A percentile compares a stretch with the other conserved stretches of the same genome.
Evolutionary conservation across 2,329 filamentous ascomycete genomes (phyloP).

Genomic region (Pyrenophora teres): DNA sequence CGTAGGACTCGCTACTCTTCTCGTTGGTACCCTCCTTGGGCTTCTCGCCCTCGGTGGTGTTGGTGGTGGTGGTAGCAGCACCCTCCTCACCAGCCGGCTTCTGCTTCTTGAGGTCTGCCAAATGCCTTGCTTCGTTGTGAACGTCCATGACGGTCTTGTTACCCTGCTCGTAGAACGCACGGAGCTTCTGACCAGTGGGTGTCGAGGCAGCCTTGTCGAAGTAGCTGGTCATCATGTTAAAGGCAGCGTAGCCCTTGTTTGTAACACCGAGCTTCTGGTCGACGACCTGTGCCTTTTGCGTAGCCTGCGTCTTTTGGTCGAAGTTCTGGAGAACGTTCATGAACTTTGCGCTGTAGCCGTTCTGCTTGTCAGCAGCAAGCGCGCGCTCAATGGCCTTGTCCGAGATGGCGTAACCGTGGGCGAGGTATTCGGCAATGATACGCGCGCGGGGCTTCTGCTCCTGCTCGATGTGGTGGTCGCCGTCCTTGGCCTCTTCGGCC

Average conservation of each 20-base stretch:
- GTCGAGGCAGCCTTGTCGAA: slow-evolving; percentile 91
- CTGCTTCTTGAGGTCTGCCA: slow-evolving; percentile 81
- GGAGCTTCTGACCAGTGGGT: slow-evolving; percentile 85
- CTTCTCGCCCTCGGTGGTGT: slow-evolving; percentile 52
- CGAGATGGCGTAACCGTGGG: slow-evolving; percentile 87
- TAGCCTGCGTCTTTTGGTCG: slow-evolving; percentile 84
- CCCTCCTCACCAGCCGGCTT: slow-evolving; percentile 44
- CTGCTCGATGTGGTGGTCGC: slow-evolving; percentile 76
- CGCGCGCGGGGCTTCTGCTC: slow-evolving; percentile 96
- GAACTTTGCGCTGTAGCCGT: slow-evolving; percentile 84
- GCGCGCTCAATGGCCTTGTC: slow-evolving; percentile 78
- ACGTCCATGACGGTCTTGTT: slow-evolving; percentile 93
- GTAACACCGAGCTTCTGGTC: slow-evolving; percentile 85
- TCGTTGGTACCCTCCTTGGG: slow-evolving; percentile 21
- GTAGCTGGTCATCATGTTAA: slow-evolving; percentile 77
- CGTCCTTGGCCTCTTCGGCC: slow-evolving; percentile 55
- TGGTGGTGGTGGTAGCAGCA: slow-evolving; percentile 48
- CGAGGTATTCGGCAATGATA: slow-evolving; percentile 94
- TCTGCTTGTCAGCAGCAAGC: slow-evolving; percentile 85
- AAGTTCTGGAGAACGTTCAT: slow-evolving; percentile 74
- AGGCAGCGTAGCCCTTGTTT: slow-evolving; percentile 69
- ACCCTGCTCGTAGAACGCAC: slow-evolving; percentile 82
- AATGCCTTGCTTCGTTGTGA: slow-evolving; percentile 83
- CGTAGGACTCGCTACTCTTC: slow-evolving; percentile 16
- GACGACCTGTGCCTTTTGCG: slow-evolving; percentile 80